phyloP scores from a whole-genome alignment of 2,329 filamentous ascomycete species.

The Colletotrichum sidae region DNA sequence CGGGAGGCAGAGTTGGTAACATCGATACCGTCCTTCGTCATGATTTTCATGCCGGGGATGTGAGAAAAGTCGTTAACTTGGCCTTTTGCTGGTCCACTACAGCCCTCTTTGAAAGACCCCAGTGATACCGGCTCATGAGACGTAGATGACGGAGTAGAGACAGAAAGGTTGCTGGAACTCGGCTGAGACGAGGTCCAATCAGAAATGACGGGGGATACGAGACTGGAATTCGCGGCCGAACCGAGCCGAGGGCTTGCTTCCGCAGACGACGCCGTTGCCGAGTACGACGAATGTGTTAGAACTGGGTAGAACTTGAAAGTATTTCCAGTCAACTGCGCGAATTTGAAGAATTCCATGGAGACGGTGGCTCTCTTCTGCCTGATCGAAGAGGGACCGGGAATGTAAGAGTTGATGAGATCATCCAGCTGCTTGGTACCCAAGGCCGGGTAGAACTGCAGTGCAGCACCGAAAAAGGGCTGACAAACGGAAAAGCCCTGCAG shows the following conservation, averaged over 20 bases:
- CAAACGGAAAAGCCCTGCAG: constrained; percentile 69
- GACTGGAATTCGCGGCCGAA: constrained; percentile 59
- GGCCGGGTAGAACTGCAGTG: constrained; percentile 74
- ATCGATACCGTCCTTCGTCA: constrained; percentile 72
- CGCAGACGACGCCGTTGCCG: constrained; percentile 55
- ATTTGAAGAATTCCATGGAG: constrained; percentile 70
- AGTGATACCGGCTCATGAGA: constrained; percentile 42
- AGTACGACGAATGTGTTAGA: constrained; percentile 49
- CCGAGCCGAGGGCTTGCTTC: constrained; percentile 56
- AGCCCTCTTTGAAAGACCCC: constrained; percentile 42
- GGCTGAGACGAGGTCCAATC: constrained; percentile 60
- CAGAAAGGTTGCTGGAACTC: constrained; percentile 43
- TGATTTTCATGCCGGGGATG: constrained; percentile 74
- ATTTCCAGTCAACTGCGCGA: constrained; percentile 64
- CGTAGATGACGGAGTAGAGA: constrained; percentile 46
- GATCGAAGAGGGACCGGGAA: constrained; percentile 64
- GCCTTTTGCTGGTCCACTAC: constrained; percentile 36
- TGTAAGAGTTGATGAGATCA: constrained; percentile 68
- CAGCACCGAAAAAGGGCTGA: constrained; percentile 67
- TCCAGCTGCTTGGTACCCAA: constrained; percentile 72
- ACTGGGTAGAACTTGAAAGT: constrained; percentile 72
- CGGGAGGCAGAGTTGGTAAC: constrained; percentile 72
- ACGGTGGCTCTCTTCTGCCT: constrained; percentile 69
- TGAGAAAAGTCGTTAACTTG: constrained; percentile 59
- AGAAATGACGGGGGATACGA: constrained; percentile 61